phyloP scores from a whole-genome alignment of 768 basidiomycete species.

The Porphyrellus cyaneotinctus region DNA sequence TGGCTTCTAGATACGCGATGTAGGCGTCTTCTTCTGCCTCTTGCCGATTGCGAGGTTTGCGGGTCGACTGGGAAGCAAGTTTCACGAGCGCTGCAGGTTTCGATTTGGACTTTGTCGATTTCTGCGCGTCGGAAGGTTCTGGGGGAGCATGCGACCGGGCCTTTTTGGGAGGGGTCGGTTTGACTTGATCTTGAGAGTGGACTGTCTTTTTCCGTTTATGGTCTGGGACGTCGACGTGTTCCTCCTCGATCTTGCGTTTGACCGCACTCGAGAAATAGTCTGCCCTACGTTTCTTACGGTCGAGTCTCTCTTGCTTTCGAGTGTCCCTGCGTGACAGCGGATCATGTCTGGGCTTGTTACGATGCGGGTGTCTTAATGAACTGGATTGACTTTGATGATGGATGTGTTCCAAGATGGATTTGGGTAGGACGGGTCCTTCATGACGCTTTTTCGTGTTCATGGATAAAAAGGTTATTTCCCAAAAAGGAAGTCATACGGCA shows the following conservation, averaged over 20 bases:
- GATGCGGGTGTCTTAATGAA: constrained; percentile 2
- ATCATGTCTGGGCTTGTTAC: constrained; percentile 1
- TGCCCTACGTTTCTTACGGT: constrained; percentile 60
- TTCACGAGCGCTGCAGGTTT: constrained; percentile 34
- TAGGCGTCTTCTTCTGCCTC: constrained; percentile 79
- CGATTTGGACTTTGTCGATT: constrained; percentile 7
- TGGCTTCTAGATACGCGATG: constrained; percentile 78
- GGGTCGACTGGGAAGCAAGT: constrained; percentile 21
- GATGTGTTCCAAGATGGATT: constrained; percentile 27
- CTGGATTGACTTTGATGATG: constrained; percentile 1
- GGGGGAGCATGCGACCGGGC: not conserved
- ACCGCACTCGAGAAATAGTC: constrained; percentile 46
- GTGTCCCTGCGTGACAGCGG: constrained; percentile 53
- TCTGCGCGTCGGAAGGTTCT: not conserved
- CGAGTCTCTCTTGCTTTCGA: constrained; percentile 57
- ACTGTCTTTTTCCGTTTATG: constrained; percentile 43
- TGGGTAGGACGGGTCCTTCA: constrained; percentile 25
- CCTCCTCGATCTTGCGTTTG: constrained; percentile 40
- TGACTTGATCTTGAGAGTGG: constrained; percentile 10
- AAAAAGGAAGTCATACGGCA: not conserved
- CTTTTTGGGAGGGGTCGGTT: not conserved
- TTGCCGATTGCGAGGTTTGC: constrained; percentile 21
- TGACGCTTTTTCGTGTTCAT: constrained; percentile 15
- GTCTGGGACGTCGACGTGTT: constrained; percentile 44
- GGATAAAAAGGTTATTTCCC: not conserved